A percentile compares a stretch with the other conserved stretches of the same genome.
phyloP scores from a whole-genome alignment of 176 grass and related monocot species.

The Guadua angustifolia region DNA sequence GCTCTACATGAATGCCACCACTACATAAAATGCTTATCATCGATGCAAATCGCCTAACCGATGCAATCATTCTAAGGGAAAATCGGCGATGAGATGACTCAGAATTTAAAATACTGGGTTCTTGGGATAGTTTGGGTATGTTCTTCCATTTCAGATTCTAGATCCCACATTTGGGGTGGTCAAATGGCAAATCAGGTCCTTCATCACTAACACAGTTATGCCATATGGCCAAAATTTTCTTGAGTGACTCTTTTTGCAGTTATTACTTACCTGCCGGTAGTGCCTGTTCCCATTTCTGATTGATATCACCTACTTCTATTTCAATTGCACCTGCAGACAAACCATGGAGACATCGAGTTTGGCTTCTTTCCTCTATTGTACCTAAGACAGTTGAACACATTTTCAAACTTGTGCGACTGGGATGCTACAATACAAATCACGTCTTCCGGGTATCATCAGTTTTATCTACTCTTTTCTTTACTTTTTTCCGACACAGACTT shows the following conservation, averaged over 20 bases:
- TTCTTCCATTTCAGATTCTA: conserved; percentile 26
- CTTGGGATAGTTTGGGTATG: background rate
- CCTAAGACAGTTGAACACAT: conserved; percentile 93
- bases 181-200: background rate
- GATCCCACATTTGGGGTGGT: background rate
- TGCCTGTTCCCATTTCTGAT: conserved; percentile 12
- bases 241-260: background rate
- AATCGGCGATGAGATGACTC: background rate
- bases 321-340: conserved; percentile 51
- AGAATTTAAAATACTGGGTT: background rate
- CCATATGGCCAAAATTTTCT: background rate
- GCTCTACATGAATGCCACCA: background rate
- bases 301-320: background rate
- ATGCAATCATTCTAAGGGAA: background rate
- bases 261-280: background rate
- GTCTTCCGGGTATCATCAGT: conserved; percentile 73
- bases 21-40: background rate
- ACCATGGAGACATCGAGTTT: conserved; percentile 92
- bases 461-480: background rate
- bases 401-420: conserved; percentile 89
- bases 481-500: background rate
- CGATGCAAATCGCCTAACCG: background rate
- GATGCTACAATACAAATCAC: conserved; percentile 95
- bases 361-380: conserved; percentile 88
- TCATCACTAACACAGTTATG: background rate